phyloP scores from a whole-genome alignment of 2,329 filamentous ascomycete species.

The Conoideocrella luteorostrata region DNA sequence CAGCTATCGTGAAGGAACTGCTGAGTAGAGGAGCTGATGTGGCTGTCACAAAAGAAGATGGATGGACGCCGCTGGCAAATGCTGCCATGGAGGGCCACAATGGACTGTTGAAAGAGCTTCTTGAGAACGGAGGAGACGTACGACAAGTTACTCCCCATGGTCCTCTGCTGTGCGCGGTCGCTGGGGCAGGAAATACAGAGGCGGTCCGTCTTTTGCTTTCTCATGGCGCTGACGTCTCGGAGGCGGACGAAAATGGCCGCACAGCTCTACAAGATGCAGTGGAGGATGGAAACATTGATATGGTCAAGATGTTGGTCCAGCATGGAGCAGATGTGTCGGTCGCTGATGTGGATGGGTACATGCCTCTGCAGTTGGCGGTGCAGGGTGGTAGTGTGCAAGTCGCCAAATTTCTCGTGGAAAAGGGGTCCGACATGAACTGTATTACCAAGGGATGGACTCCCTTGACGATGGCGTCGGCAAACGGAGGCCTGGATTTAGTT shows the following conservation, averaged over 20 bases:
- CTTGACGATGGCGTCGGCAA: neutral
- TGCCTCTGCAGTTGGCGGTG: neutral
- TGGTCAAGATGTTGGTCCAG: neutral
- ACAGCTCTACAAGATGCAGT: neutral
- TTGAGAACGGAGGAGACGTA: neutral
- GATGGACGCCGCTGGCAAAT: neutral
- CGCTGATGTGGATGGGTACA: neutral
- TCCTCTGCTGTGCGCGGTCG: neutral
- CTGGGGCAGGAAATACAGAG: neutral
- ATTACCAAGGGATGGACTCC: neutral
- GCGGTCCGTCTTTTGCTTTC: neutral
- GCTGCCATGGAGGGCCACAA: neutral
- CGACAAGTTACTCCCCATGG: neutral
- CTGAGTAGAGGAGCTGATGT: neutral
- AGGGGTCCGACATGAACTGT: neutral
- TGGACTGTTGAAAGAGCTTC: neutral
- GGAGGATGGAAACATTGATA: neutral
- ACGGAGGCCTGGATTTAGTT: neutral
- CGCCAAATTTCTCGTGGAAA: neutral
- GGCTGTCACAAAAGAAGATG: neutral
- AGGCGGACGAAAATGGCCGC: neutral
- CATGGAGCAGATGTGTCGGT: neutral
- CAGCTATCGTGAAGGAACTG: neutral
- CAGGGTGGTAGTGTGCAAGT: neutral
- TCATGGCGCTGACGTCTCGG: neutral